Evolutionary conservation across 1,284 basidiomycete genomes (phyloP).

Genomic region (Neolentinus lepideus): DNA sequence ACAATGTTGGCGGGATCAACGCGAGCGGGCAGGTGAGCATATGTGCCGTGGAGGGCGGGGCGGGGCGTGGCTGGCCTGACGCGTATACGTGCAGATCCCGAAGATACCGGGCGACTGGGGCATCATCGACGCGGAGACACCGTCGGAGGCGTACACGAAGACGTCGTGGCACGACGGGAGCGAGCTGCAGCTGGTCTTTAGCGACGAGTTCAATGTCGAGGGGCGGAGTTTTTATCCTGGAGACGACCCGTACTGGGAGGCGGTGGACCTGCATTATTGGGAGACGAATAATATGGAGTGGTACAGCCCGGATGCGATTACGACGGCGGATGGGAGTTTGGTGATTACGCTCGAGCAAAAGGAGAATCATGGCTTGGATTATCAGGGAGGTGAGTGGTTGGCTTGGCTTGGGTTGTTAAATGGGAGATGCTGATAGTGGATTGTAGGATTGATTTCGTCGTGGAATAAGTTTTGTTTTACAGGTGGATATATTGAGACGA

Average conservation of each 20-base stretch:
- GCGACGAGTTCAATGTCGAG: constrained; percentile 49
- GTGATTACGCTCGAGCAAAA: background rate
- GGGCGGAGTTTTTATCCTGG: constrained; percentile 31
- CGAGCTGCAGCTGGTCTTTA: constrained; percentile 39
- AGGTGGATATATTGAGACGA: constrained; percentile 50
- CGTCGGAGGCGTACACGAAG: constrained; percentile 32
- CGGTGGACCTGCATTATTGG: constrained; percentile 1
- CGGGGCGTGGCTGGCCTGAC: too few relatives aligned
- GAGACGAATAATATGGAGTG: constrained; percentile 1
- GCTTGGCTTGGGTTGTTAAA: constrained; percentile 19
- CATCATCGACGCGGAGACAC: constrained; percentile 48
- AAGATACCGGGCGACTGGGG: constrained; percentile 25
- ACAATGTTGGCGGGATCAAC: constrained; percentile 55
- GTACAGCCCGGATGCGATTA: background rate
- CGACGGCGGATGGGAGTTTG: background rate
- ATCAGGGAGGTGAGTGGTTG: background rate
- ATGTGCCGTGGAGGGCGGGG: too few relatives aligned
- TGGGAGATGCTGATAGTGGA: constrained; percentile 22
- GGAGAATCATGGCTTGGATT: background rate
- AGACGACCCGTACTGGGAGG: constrained; percentile 1
- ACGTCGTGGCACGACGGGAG: constrained; percentile 23
- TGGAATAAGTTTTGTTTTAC: constrained; percentile 63
- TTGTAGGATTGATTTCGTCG: constrained; percentile 1
- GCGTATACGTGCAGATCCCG: background rate
- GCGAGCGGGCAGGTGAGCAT: background rate